Evolutionary conservation across 1,284 basidiomycete genomes (phyloP), one percentile per base, ranked within the genome.

Genomic region (Cutaneotrichosporon spelunceum): DNA sequence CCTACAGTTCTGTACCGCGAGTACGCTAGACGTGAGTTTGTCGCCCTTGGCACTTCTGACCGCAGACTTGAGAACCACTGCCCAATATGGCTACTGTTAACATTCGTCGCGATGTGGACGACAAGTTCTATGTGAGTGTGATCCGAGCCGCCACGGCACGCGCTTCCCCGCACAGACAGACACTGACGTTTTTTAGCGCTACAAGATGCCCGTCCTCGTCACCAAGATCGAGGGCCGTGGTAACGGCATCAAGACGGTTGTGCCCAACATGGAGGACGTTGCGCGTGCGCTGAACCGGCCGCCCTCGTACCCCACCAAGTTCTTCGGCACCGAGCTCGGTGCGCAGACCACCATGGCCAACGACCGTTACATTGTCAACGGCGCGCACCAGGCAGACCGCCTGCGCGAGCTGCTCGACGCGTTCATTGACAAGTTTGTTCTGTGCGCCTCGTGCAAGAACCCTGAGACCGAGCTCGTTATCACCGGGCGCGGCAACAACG

Each of bases 161-260:
- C 33, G 48, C 48, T 14, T 19, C 11, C 27, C 8, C 27, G 27
- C 48, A 49, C 29, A 26, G 54, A 56, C 34, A 39, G 54, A 56
- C 34, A 39, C 58, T 65, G 53, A 59, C 62, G 39, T 24, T 3
- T 6, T 54, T 52, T 57, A 75, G 76, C 74, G 80, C 57, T 81
- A 81, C 79, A 81, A 81, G 72, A 99, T 99, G 96, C 96, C 96
- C 56, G 81, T 94, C 65, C 86, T 99, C 64, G 85, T 87, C 70
- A 97, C 90, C 70, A 99, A 99, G 83, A 94, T 99, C 57, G 96
- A 99, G 82, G 96, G 96, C 72, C 93, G 93, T 80, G 96, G 96
- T 61, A 99, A 99, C 78, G 96, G 96, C 68, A 99, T 99, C 83
- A 99, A 99, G 83, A 99, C 96, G 45, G 93, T 97, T 75, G 82